Evolutionary conservation across 345 rosid genomes (phyloP), one percentile per base, ranked within the genome.

Genomic region (Heritiera littoralis): DNA sequence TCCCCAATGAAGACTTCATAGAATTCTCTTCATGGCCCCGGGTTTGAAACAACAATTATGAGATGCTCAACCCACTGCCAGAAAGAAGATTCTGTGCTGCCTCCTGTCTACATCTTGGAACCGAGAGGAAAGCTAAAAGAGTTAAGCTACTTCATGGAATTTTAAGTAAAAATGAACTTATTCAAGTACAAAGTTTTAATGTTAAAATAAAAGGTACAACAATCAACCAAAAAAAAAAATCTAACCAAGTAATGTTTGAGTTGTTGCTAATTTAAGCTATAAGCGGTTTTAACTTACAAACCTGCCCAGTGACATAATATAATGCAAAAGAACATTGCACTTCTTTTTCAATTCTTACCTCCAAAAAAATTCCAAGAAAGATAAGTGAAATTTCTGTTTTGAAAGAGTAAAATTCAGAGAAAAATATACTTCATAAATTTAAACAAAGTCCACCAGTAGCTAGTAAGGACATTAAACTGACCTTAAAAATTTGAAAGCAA

Each of bases 21-120:
- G 52, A 23, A n/a, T 48, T 51, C 74, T 66, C 20, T 7, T 77
- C 54, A 49, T 38, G n/a, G 15, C 52, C 56, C 43, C 49, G 23
- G 49, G 65, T 66, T 65, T 6, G 9, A 20, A 46, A 20, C 59
- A 40, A 46, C 56, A 76, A 10, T 20, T 46, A 74, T 12, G 65
- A n/a, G 66, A 74, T 74, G 77, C 65, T 74, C 64, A 72, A 55
- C 66, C 77, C 66, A 23, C 38, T 11, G 77, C 51, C 66, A n/a
- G 65, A 56, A 56, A 55, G 77, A 74, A 74, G 77, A 74, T 56
- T 56, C 66, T 11, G 35, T 74, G 38, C 66, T 41, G 20, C 77
- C 51, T 56, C 51, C 77, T 18, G 51, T 74, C 66, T 56, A 23
- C 52, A 56, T 38, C 20, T 56, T 74, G 48, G 77, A 74, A 56